Base-by-base conservation (phyloP, 2,329 filamentous ascomycete species). In the Harringtonia aguacate region DNA sequence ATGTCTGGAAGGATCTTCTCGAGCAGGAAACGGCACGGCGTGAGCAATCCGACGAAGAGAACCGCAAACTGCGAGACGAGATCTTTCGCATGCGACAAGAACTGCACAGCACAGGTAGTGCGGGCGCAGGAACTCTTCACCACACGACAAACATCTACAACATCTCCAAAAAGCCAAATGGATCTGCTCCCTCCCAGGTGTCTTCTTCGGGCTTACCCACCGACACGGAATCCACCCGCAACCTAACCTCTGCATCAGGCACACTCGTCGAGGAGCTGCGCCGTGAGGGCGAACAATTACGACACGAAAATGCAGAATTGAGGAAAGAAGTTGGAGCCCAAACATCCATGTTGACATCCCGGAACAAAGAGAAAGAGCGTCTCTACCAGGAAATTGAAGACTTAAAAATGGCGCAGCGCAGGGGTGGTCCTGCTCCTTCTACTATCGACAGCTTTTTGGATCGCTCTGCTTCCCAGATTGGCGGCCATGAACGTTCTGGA, bases 301-400 rank as follows among this genome's bases (percentile, higher is more conserved):
- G 86, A 41, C 87, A 90, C 57, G 90, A 97, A 57, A 97, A 95
- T 55, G 86, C 87, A 3, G 90, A 95, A 59, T 65, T 98, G 28
- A 79, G 90, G 43, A 84, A 89, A 43, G 89, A 97, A 61, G 85
- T 97, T 27, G 87, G 89, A 48, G 92, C 92, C 3, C 92, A 98
- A 60, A 94, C 89, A 1, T 95, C 89, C 0, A 97, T 98, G 87
- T 74, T 98, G 29, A 95, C 90, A 1, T 97, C 92, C 30, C 77
- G 92, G 21, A 95, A 95, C 57, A 84, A 88, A 22, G 92, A 98
- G 59, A 94, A 95, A 58, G 89, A 97, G 59, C 79, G 88, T 6
- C 71, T 98, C 9, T 94, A 97, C 61, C 87, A 95, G 58, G 90
- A 98, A 60, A 97, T 97, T 50, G 92, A 98, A 63, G 89, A 95